phyloP scores from a whole-genome alignment of 306 rosid species.

The Amphicarpaea edgeworthii region DNA sequence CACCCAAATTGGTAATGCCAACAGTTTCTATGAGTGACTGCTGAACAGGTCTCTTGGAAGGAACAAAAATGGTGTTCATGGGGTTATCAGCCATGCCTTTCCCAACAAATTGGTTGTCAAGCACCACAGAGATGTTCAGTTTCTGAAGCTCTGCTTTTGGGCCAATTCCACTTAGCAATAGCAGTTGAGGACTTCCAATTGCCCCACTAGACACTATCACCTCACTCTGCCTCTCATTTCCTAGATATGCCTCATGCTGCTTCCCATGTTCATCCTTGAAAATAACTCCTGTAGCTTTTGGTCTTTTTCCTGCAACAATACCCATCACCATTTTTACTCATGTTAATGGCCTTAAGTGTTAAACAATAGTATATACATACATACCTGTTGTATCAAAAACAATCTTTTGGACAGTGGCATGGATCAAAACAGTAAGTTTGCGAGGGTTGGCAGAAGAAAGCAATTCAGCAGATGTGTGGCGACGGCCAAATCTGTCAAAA shows the following conservation, averaged over 20 bases:
- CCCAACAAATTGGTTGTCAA: slow-evolving; percentile 72
- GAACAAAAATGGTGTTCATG: slow-evolving; percentile 82
- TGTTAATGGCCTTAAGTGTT: not conserved
- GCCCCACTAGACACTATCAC: slow-evolving; percentile 80
- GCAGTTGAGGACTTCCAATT: slow-evolving; percentile 80
- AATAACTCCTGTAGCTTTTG: slow-evolving; percentile 74
- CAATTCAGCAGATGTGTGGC: slow-evolving; percentile 84
- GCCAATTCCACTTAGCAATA: slow-evolving; percentile 87
- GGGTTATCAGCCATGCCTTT: slow-evolving; percentile 91
- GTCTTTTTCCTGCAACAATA: slow-evolving; percentile 57
- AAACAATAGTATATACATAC: not conserved
- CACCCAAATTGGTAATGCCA: slow-evolving; percentile 81
- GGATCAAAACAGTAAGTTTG: slow-evolving; percentile 67
- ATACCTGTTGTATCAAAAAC: slow-evolving; percentile 66
- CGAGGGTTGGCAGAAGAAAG: slow-evolving; percentile 66
- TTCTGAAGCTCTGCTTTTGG: slow-evolving; percentile 67
- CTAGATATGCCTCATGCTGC: slow-evolving; percentile 61
- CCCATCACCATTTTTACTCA: not conserved
- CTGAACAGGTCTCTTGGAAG: slow-evolving; percentile 55
- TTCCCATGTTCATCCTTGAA: slow-evolving; percentile 83
- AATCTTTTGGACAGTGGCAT: slow-evolving; percentile 78
- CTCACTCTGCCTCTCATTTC: slow-evolving; percentile 59
- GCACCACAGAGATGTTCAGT: slow-evolving; percentile 68
- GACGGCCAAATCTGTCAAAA: slow-evolving; percentile 75
- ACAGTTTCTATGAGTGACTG: slow-evolving; percentile 84